phyloP scores from a whole-genome alignment of 2,329 filamentous ascomycete genomes.

The Microcyclospora pomicola region DNA sequence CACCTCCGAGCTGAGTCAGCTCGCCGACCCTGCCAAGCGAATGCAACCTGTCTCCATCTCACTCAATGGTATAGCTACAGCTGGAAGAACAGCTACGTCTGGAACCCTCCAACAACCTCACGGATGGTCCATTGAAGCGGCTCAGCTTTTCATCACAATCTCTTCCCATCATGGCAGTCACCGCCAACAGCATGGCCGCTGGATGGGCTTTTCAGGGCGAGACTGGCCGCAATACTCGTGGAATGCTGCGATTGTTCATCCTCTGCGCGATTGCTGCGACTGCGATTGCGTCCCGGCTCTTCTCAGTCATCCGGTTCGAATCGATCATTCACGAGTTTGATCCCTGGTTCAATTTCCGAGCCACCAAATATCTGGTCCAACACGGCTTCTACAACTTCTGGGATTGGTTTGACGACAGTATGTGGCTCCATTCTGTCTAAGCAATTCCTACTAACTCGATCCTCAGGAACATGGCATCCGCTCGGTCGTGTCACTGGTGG shows the following conservation, averaged over 20 bases:
- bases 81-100: background rate
- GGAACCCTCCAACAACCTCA: background rate
- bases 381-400: constrained; percentile 98
- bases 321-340: constrained; percentile 99
- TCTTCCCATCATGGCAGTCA: background rate
- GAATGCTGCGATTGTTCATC: constrained; percentile 78
- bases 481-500: constrained; percentile 95
- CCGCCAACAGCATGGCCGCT: constrained; percentile 1
- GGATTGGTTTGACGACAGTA: constrained; percentile 99
- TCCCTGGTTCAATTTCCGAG: constrained; percentile 99
- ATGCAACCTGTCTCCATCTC: background rate
- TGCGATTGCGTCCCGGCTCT: constrained; percentile 82
- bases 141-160: background rate
- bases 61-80: background rate
- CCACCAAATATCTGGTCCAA: constrained; percentile 91
- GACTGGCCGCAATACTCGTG: constrained; percentile 67
- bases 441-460: constrained; percentile 1
- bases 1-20: too few relatives aligned
- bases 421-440: constrained; percentile 16
- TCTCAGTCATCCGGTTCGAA: constrained; percentile 98
- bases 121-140: background rate
- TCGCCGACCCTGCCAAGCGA: background rate
- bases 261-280: constrained; percentile 81
- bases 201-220: constrained; percentile 56
- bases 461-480: constrained; percentile 82